Evolutionary conservation across 495 filamentous ascomycete species (phyloP), one percentile per base, ranked within the genome.

Genomic region (Xylaria scruposa): DNA sequence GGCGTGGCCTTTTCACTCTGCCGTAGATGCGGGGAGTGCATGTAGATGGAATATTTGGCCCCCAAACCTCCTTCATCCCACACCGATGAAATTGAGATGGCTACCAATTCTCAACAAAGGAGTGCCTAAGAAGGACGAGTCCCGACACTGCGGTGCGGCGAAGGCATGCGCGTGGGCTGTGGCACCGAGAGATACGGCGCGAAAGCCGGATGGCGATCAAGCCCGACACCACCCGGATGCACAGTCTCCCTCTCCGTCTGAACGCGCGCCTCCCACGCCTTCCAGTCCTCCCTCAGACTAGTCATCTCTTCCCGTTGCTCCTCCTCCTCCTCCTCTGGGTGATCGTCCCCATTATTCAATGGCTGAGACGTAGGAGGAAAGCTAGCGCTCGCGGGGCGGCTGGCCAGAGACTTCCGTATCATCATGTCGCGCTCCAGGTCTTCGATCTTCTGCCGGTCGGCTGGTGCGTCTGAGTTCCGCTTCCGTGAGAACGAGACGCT

Each of bases 401-500:
- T 81, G 24, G 82, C 83, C 1, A 85, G 74, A 0, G 85, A 86
- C 71, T 86, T 86, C 33, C 83, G 79, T 66, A 86, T 86, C 76
- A 86, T 85, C 59, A 70, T 74, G 12, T 72, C 75, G 21, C 85
- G 73, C 68, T 84, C 80, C 24, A 74, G 67, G 47, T 85, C 84
- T 54, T 85, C 79, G 53, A 81, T 76, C 24, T 74, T 74, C 8
- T 62, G 56, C 49, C 70, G 73, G 9, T 82, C 75, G 12, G 60
- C 40, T 1, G 13, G 47, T 13, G 67, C 47, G 69, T 72, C 81
- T 73, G 79, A 66, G 62, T 77, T 82, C 59, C 70, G 38, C 67
- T 63, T 75, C 44, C 65, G 61, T 15, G 78, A 68, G n/a, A 77
- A 76, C 8, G 68, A 54, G 1, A 33, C 12, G 1, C 51, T 58